phyloP scores from a whole-genome alignment of 2,329 filamentous ascomycete species.

The Nothophoma quercina region DNA sequence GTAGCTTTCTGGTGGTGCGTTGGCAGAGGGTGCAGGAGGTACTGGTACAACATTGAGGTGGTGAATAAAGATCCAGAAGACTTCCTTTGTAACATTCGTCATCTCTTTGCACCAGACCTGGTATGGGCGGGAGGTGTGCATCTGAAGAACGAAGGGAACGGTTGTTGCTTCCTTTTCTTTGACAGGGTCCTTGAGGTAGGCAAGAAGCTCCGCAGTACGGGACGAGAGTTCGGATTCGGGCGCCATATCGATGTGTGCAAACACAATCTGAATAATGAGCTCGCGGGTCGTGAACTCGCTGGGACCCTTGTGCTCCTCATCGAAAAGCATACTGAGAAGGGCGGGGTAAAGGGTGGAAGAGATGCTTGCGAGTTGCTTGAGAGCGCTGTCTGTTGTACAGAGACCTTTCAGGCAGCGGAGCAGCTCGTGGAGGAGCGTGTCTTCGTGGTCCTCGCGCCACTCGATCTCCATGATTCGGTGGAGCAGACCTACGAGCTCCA shows the following conservation, averaged over 20 bases:
- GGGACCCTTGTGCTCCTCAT: slow-evolving; percentile 97
- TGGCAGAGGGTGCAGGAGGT: slow-evolving; percentile 47
- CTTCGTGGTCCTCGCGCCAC: slow-evolving; percentile 98
- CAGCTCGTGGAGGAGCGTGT: slow-evolving; percentile 88
- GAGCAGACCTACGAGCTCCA: slow-evolving; percentile 83
- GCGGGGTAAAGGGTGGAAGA: slow-evolving; percentile 85
- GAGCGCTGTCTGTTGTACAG: slow-evolving; percentile 86
- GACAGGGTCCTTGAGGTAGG: slow-evolving; percentile 80
- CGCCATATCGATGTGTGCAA: slow-evolving; percentile 80
- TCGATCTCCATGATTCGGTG: slow-evolving; percentile 95
- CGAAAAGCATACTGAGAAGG: slow-evolving; percentile 87
- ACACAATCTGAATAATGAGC: slow-evolving; percentile 87
- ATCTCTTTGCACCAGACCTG: slow-evolving; percentile 94
- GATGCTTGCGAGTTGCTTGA: slow-evolving; percentile 81
- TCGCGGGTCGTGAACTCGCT: slow-evolving; percentile 94
- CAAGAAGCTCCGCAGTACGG: slow-evolving; percentile 76
- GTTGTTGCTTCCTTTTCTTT: slow-evolving; percentile 75
- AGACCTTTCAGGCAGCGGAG: slow-evolving; percentile 92
- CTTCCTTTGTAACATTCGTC: slow-evolving; percentile 92
- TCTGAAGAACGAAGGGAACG: slow-evolving; percentile 85
- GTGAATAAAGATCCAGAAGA: slow-evolving; percentile 99
- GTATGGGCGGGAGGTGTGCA: slow-evolving; percentile 87
- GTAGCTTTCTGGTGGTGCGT: slow-evolving; percentile 46
- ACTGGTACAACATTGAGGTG: slow-evolving; percentile 86
- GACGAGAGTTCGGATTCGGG: slow-evolving; percentile 64